Base-by-base conservation (phyloP, 2,329 filamentous ascomycete genomes). In the Hymenoscyphus repandus region DNA sequence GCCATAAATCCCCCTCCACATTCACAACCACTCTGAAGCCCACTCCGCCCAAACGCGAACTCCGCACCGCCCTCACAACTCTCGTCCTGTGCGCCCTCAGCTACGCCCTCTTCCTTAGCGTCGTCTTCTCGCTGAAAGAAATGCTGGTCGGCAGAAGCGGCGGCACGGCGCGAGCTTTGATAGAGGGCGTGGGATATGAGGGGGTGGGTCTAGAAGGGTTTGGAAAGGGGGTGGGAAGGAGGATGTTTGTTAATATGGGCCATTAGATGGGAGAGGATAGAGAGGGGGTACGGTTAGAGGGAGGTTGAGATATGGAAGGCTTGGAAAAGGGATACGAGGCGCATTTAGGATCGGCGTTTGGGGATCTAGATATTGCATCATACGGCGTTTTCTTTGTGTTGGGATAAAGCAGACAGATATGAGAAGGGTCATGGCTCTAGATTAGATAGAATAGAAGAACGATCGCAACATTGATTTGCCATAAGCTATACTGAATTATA, bases 181-280 rank as follows among this genome's bases (percentile, higher is more conserved):
- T 12, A 9, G 37, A 17, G 11, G 36, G 27, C 3, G 31, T 47
- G 13, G 45, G 18, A 3, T 18, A 33, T 12, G 45, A 40, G 45
- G 15, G 20, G 5, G 17, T 39, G 3, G 34, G 32, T 7, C 11
- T 9, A 3, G 44, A 17, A n/a, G 40, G 39, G 20, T 18, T 49
- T 15, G 46, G 46, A 11, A 31, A 38, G 13, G 42, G 33, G 46
- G 30, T 41, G 12, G 46, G 46, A 38, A 49, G 46, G 18, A n/a
- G 46, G 38, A 49, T 49, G 46, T 49, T 49, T 43, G 46, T 36
- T 30, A 42, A 49, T 42, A 42, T 36, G 11, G 46, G 46, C 2
- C 46, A 49, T 49, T 49, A 30, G 36, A n/a, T n/a, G n/a, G 17
- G 9, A 13, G 20, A 20, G 18, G 32, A 17, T 39, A 17, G 10